Base-by-base conservation (phyloP, 2,329 filamentous ascomycete species). In the Neurospora sp. region DNA sequence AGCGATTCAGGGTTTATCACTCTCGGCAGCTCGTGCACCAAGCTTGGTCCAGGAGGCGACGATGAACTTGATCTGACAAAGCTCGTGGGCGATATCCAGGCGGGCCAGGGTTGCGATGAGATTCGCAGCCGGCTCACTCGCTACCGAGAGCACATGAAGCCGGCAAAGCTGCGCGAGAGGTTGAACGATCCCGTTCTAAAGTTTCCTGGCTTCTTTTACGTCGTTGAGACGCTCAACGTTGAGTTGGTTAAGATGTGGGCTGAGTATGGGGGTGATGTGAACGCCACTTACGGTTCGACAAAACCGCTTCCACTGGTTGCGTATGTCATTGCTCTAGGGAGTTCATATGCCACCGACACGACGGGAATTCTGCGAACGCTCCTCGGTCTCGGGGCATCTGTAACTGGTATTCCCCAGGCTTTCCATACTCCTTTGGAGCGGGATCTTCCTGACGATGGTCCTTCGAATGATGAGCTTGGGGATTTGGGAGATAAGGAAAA, bases 201-300 rank as follows among this genome's bases (percentile, higher is more conserved):
- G 6, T 19, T 68, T 13, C 67, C 69, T 23, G 66, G 23, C 1
- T 68, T 70, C n/a, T 70, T 70, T 28, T 70, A 66, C 6, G 39
- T 70, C 10, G 52, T 70, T n/a, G 69, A 70, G 38, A 71, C 62
- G 11, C 43, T 33, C 19, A 69, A 38, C 39, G n/a, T 13, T 1
- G 70, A 71, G n/a, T 15, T 71, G 68, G 23, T 68, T 28, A 69
- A 39, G 1, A 17, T 69, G 42, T 67, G 68, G 67, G 42, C 38
- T 2, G 62, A 11, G 13, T 67, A 67, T 17, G 68, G 43, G 10
- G 68, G 42, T 3, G 39, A 70, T 15, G 67, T 66, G n/a, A 42
- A 70, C 38, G 7, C 17, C 17, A 40, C 42, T 10, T 68, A 68
- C n/a, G 46, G 38, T 1, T 28, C 10, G 4, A 3, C 2, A 28